A percentile compares a stretch with the other conserved stretches of the same genome.
Conservation (phyloP, 1,139 yeast species). For the Entelexis sorbosivorans region DNA sequence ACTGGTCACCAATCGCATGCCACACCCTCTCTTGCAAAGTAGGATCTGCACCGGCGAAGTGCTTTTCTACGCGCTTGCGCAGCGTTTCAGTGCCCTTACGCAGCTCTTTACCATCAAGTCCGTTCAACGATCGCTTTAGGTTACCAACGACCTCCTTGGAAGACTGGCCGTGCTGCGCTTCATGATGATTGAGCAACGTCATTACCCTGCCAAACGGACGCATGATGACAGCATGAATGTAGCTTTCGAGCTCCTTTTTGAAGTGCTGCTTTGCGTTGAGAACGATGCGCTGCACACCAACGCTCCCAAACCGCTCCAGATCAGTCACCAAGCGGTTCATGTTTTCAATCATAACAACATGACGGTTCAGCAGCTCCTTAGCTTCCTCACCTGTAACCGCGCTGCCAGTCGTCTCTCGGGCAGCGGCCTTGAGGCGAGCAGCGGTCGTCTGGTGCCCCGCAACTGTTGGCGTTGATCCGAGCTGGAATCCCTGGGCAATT, state of each 20-base stretch:
- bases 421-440: conserved; percentile 14
- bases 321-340: conserved; percentile 49
- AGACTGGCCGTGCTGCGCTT: conserved; percentile 31
- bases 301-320: conserved; percentile 29
- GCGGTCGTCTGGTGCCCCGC: conserved; percentile 9
- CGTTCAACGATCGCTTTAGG: conserved; percentile 45
- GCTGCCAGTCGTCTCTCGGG: conserved; percentile 11
- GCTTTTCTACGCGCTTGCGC: conserved; percentile 47
- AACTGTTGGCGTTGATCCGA: conserved; percentile 14
- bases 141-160: conserved; percentile 50
- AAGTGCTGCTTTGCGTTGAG: conserved; percentile 33
- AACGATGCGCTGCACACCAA: conserved; percentile 27
- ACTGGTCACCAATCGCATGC: conserved; percentile 44
- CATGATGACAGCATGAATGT: conserved; percentile 43
- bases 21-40: conserved; percentile 40
- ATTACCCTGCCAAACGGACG: conserved; percentile 54
- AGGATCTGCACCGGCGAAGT: conserved; percentile 35
- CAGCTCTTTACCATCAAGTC: conserved; percentile 51
- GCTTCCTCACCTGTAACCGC: conserved; percentile 37
- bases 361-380: conserved; percentile 47
- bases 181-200: conserved; percentile 57
- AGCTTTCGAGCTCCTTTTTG: conserved; percentile 38
- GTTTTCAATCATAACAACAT: conserved; percentile 54
- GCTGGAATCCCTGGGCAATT: conserved; percentile 21
- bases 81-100: conserved; percentile 46